Conservation (phyloP, 2,329 filamentous ascomycete species). For the Dothideomycetidae sp. region DNA sequence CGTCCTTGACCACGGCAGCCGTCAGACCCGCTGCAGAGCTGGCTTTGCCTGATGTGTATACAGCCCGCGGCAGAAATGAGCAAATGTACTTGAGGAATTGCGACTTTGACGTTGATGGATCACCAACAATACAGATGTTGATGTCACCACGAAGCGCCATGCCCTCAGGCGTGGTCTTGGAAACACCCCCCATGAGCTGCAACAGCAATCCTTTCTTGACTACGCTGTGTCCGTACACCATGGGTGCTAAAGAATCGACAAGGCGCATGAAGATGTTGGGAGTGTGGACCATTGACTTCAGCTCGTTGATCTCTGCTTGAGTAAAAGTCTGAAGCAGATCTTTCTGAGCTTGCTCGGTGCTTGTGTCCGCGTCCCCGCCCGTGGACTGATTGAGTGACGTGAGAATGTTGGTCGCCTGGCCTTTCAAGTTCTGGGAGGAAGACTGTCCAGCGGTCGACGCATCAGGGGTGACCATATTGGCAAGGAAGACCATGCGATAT, state of each 20-base stretch:
- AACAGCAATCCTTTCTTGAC: constrained; percentile 94
- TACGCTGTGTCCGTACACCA: constrained; percentile 92
- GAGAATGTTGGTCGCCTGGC: constrained; percentile 71
- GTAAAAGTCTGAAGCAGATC: constrained; percentile 78
- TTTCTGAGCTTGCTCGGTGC: constrained; percentile 74
- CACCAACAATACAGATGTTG: constrained; percentile 96
- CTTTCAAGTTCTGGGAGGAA: constrained; percentile 51
- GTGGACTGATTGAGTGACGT: constrained; percentile 65
- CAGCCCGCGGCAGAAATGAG: constrained; percentile 86
- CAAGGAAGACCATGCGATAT: constrained; percentile 89
- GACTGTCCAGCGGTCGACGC: constrained; percentile 61
- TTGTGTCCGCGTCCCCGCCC: constrained; percentile 50
- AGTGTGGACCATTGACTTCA: constrained; percentile 85
- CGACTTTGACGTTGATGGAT: constrained; percentile 92
- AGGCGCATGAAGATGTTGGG: constrained; percentile 89
- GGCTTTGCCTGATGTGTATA: constrained; percentile 95
- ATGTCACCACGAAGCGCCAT: constrained; percentile 95
- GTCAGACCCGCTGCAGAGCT: constrained; percentile 96
- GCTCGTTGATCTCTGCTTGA: constrained; percentile 73
- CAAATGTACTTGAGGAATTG: constrained; percentile 98
- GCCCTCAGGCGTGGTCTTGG: constrained; percentile 80
- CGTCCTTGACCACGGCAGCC: constrained; percentile 91
- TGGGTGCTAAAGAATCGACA: constrained; percentile 87
- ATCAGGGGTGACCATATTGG: constrained; percentile 90
- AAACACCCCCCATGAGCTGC: constrained; percentile 90